Evolutionary conservation across 306 rosid genomes (phyloP).

Genomic region (Vigna angularis): DNA sequence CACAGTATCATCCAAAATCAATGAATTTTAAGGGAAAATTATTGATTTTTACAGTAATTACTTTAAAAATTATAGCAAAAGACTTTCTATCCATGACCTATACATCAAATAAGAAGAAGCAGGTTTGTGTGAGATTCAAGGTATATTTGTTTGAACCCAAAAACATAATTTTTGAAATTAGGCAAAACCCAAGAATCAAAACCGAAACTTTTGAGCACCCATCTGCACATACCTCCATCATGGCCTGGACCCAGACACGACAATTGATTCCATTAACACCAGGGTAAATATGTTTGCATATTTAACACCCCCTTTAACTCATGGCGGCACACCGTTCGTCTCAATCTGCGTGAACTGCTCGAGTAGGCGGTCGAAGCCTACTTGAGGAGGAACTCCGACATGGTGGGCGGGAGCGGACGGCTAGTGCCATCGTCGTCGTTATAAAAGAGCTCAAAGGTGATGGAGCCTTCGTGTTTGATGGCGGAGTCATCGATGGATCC

Average conservation of each 20-base stretch:
- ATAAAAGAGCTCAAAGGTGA: slow-evolving; percentile 73
- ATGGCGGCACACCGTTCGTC: slow-evolving; percentile 67
- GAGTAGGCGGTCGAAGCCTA: slow-evolving; percentile 78
- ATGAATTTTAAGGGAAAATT: too few relatives aligned
- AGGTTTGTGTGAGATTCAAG: background rate
- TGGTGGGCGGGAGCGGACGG: slow-evolving; percentile 72
- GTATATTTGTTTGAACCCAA: too few relatives aligned
- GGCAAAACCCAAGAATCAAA: background rate
- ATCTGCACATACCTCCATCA: slow-evolving; percentile 77
- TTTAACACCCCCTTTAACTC: too few relatives aligned
- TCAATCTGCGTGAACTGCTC: slow-evolving; percentile 90
- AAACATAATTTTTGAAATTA: background rate
- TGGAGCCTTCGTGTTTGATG: slow-evolving; percentile 47
- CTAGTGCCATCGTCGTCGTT: slow-evolving; percentile 88
- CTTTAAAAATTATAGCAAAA: background rate
- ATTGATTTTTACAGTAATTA: background rate
- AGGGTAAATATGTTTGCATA: too few relatives aligned
- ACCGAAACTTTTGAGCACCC: background rate
- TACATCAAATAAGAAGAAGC: too few relatives aligned
- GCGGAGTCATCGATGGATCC: slow-evolving; percentile 43
- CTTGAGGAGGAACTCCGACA: slow-evolving; percentile 82
- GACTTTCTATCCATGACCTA: too few relatives aligned
- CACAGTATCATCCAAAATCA: background rate
- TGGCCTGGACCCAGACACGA: slow-evolving; percentile 84
- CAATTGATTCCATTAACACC: slow-evolving; percentile 88